phyloP scores from a whole-genome alignment of 805 yeast genomes.

The Ogataea populi-albae region DNA sequence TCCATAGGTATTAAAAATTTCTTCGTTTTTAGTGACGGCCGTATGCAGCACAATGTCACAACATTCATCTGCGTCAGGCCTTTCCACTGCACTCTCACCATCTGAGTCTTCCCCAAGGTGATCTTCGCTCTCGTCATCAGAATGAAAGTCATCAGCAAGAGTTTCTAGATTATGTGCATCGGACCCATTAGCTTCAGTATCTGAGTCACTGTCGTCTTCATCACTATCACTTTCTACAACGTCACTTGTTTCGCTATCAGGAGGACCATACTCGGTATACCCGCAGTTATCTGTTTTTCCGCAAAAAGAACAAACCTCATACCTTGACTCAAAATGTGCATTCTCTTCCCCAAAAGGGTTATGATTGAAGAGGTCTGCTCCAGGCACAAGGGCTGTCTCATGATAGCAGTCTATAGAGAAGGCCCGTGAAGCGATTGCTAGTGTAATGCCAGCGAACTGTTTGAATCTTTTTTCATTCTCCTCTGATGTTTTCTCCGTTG shows the following conservation, averaged over 20 bases:
- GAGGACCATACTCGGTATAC: conserved; percentile 29
- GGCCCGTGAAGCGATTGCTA: conserved; percentile 70
- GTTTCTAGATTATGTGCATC: conserved; percentile 22
- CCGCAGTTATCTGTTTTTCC: conserved; percentile 33
- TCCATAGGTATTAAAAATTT: conserved; percentile 83
- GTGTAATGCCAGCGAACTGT: conserved; percentile 55
- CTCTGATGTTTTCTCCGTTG: conserved; percentile 14
- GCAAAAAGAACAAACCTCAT: conserved; percentile 35
- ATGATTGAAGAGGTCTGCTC: conserved; percentile 89
- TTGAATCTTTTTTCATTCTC: conserved; percentile 33
- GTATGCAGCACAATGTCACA: conserved; percentile 64
- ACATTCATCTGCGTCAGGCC: conserved; percentile 51
- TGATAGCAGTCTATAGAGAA: conserved; percentile 77
- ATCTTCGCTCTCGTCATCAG: conserved; percentile 24
- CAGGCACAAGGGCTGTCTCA: conserved; percentile 78
- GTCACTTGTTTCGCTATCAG: conserved; percentile 25
- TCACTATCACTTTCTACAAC: conserved; percentile 25
- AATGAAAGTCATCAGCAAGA: conserved; percentile 12
- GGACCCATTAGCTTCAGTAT: conserved; percentile 23
- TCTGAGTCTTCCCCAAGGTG: conserved; percentile 24
- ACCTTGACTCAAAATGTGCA: conserved; percentile 61
- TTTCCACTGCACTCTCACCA: conserved; percentile 29
- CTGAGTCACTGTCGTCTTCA: conserved; percentile 23
- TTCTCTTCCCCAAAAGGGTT: conserved; percentile 48
- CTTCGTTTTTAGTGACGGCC: conserved; percentile 47